These are phyloP conservation scores for Myrica gale DNA, from an alignment of 306 rosid species.

Conservation along the genomic window DNA sequence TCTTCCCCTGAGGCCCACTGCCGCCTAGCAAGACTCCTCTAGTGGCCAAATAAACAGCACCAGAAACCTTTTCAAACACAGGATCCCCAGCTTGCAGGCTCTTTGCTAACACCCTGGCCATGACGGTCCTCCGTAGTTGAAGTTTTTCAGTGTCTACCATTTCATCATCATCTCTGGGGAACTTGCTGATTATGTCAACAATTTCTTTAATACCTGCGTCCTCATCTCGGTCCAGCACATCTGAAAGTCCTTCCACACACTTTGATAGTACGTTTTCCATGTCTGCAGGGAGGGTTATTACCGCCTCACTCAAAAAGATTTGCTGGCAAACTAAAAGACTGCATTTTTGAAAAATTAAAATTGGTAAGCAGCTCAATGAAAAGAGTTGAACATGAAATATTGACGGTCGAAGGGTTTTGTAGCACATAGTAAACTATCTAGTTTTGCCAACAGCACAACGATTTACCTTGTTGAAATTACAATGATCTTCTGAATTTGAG, in stretches of 20 bases:
- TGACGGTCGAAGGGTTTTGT: not conserved
- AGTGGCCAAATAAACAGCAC: constrained; percentile 56
- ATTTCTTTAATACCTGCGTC: constrained; percentile 68
- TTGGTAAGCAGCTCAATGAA: not conserved
- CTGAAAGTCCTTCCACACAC: constrained; percentile 49
- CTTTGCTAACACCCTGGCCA: constrained; percentile 66
- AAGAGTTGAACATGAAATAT: not conserved
- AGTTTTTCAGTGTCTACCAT: constrained; percentile 35
- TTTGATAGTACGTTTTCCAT: constrained; percentile 46
- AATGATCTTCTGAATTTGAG: constrained; percentile 80
- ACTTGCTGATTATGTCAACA: constrained; percentile 54
- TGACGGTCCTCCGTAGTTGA: constrained; percentile 53
- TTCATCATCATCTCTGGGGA: constrained; percentile 35
- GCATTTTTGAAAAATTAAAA: constrained; percentile 31
- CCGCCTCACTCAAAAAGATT: constrained; percentile 64
- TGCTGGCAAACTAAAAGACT: constrained; percentile 86
- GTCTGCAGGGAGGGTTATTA: constrained; percentile 41
- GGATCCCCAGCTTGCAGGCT: constrained; percentile 88
- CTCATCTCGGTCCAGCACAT: constrained; percentile 50
- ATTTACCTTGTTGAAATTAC: constrained; percentile 71
- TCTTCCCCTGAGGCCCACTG: constrained; percentile 58
- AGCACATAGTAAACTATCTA: not conserved
- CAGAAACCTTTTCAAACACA: constrained; percentile 74
- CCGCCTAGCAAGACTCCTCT: constrained; percentile 82
- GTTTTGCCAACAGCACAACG: not conserved